Evolutionary conservation across 2,329 filamentous ascomycete species (phyloP).

Genomic region (Epichloe gansuensis): DNA sequence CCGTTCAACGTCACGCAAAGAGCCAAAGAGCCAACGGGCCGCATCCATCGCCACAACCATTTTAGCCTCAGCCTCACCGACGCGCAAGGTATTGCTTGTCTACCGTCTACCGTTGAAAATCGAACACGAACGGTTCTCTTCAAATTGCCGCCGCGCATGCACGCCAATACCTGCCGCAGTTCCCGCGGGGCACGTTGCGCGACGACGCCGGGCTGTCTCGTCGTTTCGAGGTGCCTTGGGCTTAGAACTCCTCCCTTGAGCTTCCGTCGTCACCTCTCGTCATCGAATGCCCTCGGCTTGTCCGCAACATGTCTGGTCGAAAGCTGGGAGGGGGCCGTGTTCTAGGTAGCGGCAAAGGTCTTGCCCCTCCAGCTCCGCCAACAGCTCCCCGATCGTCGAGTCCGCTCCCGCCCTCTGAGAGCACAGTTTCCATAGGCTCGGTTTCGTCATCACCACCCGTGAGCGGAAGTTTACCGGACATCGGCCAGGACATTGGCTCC

Average conservation of each 20-base stretch:
- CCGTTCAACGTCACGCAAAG: not conserved
- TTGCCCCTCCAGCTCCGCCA: conserved; percentile 48
- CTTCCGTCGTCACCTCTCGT: not conserved
- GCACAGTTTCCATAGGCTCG: conserved; percentile 67
- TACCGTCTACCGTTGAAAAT: not conserved
- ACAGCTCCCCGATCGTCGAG: conserved; percentile 33
- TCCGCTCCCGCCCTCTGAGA: conserved; percentile 46
- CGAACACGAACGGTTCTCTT: not conserved
- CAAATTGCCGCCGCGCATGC: conserved; percentile 3
- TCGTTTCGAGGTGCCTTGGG: conserved; percentile 7
- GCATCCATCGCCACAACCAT: conserved; percentile 2
- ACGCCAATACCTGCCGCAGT: conserved; percentile 12
- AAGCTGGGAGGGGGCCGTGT: conserved; percentile 88
- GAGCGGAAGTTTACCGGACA: conserved; percentile 51
- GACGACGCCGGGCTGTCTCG: conserved; percentile 23
- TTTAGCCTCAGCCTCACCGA: not conserved
- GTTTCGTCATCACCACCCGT: conserved; percentile 49
- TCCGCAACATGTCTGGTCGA: conserved; percentile 57
- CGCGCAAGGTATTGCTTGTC: not conserved
- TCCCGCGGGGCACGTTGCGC: conserved; percentile 18
- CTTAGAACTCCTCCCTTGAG: not conserved
- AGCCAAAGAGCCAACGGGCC: not conserved
- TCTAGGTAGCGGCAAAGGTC: conserved; percentile 71
- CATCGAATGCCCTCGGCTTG: not conserved
- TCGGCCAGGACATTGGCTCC: conserved; percentile 66